Base-by-base conservation (phyloP, 202 grass and related monocot genomes). In the Setaria viridis region DNA sequence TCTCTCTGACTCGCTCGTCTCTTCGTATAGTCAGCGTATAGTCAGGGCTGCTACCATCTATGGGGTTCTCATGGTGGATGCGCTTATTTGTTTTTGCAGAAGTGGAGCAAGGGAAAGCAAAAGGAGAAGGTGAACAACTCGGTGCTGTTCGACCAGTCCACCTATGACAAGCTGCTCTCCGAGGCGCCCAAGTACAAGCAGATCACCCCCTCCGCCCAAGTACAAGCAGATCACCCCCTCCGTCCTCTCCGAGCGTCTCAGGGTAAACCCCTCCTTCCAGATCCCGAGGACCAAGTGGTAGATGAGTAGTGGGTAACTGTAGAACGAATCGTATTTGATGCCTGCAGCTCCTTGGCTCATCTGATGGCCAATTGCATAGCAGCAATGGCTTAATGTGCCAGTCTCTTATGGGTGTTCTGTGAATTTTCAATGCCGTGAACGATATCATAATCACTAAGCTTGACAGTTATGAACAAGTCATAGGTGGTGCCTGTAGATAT, bases 81-180 rank as follows among this genome's bases (percentile, higher is more conserved):
- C 4, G 35, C n/a, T 51, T 5, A 35, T 71, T 84, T 53, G 20
- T 73, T 87, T 87, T 19, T 85, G 64, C 88, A 95, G 93, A 95
- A 95, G 88, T 95, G 93, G 93, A 95, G 93, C 90, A 95, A 95
- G 88, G 93, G 93, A 62, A 95, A 95, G 90, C 93, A 92, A 80
- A 95, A 95, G 93, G 93, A 95, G 93, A 95, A 95, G 90, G 93
- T 95, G 33, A 95, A 95, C 93, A 95, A 95, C 46, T 53, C 93
- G 5, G 85, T 95, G 49, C 65, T 95, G 13, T 89, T 95, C 34
- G 93, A 95, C 85, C 93, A 95, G 88, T 56, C 85, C 33, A 92
- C 45, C 16, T 95, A 90, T 65, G 93, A 95, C 81, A 95, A 95
- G 85, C 89, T 95, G 79, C 50, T 92, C 0, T 21, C 85, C 14